A percentile compares a stretch with the other conserved stretches of the same genome.
Evolutionary conservation across 2,329 filamentous ascomycete genomes (phyloP).

Genomic region (Colletotrichum sp.): DNA sequence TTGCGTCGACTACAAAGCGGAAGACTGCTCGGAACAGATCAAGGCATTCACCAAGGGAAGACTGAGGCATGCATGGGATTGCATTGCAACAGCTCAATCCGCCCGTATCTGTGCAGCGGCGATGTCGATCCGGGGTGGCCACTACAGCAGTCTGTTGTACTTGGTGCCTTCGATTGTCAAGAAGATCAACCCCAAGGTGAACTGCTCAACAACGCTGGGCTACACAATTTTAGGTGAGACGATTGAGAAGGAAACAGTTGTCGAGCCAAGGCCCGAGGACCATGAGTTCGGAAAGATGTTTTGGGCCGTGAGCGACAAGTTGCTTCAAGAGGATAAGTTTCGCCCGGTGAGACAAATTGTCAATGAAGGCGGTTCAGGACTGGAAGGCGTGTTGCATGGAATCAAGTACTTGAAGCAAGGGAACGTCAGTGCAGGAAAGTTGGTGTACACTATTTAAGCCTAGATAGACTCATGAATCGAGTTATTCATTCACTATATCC

Average conservation of each 20-base stretch:
- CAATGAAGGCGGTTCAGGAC: constrained; percentile 30
- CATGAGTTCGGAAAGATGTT: constrained; percentile 41
- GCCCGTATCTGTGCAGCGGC: constrained; percentile 34
- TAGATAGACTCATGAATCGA: neutral
- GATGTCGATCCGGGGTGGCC: constrained; percentile 31
- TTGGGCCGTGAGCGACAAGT: constrained; percentile 34
- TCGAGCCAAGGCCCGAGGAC: constrained; percentile 31
- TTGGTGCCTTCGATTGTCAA: constrained; percentile 39
- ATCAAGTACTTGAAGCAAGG: constrained; percentile 24
- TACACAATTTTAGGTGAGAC: constrained; percentile 46
- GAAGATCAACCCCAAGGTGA: constrained; percentile 37
- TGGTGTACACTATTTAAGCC: constrained; percentile 46
- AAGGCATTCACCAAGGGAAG: constrained; percentile 26
- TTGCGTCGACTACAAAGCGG: constrained; percentile 50
- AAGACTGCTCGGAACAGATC: constrained; percentile 26
- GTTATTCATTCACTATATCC: neutral
- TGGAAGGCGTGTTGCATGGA: constrained; percentile 36
- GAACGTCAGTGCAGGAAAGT: constrained; percentile 46
- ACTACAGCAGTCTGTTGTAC: constrained; percentile 46
- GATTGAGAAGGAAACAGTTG: constrained; percentile 27
- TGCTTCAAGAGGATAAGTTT: constrained; percentile 42
- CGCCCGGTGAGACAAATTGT: constrained; percentile 35
- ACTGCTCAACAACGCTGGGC: constrained; percentile 35
- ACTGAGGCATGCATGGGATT: constrained; percentile 42
- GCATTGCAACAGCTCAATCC: constrained; percentile 30